Percentiles rank a stretch among this genome's conserved stretches.
phyloP scores from a whole-genome alignment of 139 green algal genomes.

The Tetradesmus lagerheimii region DNA sequence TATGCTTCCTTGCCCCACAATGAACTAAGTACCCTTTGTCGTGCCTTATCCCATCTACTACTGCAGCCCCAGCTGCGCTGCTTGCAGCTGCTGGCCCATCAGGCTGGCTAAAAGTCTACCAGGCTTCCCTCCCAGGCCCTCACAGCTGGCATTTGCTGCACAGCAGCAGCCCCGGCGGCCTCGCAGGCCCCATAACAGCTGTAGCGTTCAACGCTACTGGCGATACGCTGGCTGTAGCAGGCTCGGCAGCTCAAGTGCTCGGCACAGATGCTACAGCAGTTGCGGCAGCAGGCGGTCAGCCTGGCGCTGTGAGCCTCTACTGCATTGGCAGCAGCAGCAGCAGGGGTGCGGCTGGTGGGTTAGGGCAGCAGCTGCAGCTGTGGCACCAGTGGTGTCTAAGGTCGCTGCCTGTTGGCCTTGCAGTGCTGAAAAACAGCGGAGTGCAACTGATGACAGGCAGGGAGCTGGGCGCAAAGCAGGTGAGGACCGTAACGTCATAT shows the following conservation, averaged over 20 bases:
- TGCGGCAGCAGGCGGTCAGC: slow-evolving; percentile 19
- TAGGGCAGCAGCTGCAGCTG: slow-evolving; percentile 30
- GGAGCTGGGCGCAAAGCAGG: slow-evolving; percentile 18
- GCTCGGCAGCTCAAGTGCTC: neutral
- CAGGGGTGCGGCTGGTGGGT: neutral
- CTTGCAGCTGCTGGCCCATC: neutral
- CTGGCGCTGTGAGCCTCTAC: slow-evolving; percentile 33
- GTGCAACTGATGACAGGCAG: slow-evolving; percentile 18
- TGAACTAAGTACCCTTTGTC: too few species aligned
- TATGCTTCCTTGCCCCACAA: too few species aligned
- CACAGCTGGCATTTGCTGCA: slow-evolving; percentile 41
- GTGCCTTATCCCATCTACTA: too few species aligned
- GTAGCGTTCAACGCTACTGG: slow-evolving; percentile 26
- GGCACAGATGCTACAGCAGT: slow-evolving; percentile 37
- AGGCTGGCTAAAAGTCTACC: slow-evolving; percentile 26
- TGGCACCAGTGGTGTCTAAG: slow-evolving; percentile 39
- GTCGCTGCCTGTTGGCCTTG: neutral
- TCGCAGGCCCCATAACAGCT: slow-evolving; percentile 1
- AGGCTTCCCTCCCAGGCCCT: neutral
- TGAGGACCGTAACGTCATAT: neutral
- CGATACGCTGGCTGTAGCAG: slow-evolving; percentile 21
- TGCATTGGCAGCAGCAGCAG: neutral
- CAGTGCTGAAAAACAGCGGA: slow-evolving; percentile 17
- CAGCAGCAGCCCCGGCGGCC: slow-evolving; percentile 14
- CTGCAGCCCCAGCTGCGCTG: slow-evolving; percentile 11